Percentiles rank a stretch among this genome's conserved stretches.
These are phyloP conservation scores for Scedosporium dehoogii DNA, from an alignment of 2,329 filamentous ascomycete species.

Conservation along the genomic window DNA sequence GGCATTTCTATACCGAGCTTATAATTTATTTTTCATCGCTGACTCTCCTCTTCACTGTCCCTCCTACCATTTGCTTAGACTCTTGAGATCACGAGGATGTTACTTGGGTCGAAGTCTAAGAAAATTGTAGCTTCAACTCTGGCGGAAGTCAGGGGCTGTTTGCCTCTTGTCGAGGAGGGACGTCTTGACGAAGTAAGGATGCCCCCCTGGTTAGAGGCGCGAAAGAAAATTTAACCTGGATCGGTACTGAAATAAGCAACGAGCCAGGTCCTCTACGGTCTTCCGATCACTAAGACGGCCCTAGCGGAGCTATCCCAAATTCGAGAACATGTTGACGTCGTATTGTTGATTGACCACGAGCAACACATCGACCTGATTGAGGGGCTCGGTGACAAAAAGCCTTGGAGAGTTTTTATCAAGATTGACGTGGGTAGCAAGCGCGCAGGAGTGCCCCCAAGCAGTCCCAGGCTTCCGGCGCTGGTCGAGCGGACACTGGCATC, in stretches of 20 bases:
- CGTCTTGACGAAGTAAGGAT: constrained; percentile 25
- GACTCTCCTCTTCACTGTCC: not conserved
- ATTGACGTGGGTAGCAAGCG: constrained; percentile 25
- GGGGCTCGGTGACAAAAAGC: constrained; percentile 9
- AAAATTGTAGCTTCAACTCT: constrained; percentile 30
- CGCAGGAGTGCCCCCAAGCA: constrained; percentile 20
- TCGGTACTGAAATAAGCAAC: not conserved
- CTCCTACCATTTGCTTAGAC: constrained; percentile 15
- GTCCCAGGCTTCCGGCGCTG: constrained; percentile 16
- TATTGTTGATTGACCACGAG: constrained; percentile 27
- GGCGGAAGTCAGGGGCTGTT: constrained; percentile 25
- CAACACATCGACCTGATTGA: constrained; percentile 22
- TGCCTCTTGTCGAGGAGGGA: constrained; percentile 28
- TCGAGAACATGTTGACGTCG: constrained; percentile 18
- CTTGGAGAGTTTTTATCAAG: constrained; percentile 27
- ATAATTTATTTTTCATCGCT: not conserved
- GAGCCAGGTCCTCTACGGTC: constrained; percentile 24
- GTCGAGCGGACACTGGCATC: constrained; percentile 19
- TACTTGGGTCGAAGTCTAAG: constrained; percentile 26
- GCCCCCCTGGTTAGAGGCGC: not conserved
- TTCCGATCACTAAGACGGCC: constrained; percentile 26
- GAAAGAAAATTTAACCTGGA: not conserved
- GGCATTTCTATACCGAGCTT: no score
- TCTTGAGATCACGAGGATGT: constrained; percentile 25
- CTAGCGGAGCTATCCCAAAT: constrained; percentile 20